A percentile compares a stretch with the other conserved stretches of the same genome.
These are phyloP conservation scores for Wickerhamiella pararugosa DNA, from an alignment of 1,139 yeast species.

Conservation along the genomic window DNA sequence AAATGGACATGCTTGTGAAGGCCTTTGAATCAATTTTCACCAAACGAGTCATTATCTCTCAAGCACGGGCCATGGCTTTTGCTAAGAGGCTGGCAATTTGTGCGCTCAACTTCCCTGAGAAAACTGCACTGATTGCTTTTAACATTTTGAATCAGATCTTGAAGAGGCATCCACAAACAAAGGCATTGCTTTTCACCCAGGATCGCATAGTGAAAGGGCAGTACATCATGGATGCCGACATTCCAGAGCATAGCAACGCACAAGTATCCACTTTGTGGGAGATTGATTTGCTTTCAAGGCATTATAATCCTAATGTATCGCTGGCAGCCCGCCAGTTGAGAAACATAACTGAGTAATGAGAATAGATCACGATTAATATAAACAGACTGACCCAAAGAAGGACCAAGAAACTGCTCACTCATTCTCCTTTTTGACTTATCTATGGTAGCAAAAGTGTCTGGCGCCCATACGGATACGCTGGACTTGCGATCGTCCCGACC, in stretches of 20 bases:
- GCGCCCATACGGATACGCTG: too few relatives aligned
- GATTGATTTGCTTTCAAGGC: conserved; percentile 57
- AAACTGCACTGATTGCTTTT: conserved; percentile 61
- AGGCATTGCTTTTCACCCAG: conserved; percentile 71
- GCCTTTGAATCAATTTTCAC: conserved; percentile 73
- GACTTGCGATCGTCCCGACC: too few relatives aligned
- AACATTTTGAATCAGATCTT: conserved; percentile 65
- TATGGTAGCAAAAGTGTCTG: too few relatives aligned
- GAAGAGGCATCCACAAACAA: conserved; percentile 47
- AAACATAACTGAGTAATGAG: conserved; percentile 5
- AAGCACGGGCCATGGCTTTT: conserved; percentile 64
- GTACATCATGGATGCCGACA: conserved; percentile 49
- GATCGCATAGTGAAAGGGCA: conserved; percentile 73
- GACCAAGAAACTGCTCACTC: conserved; percentile 1
- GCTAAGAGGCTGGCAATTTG: conserved; percentile 61
- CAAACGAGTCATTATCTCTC: conserved; percentile 51
- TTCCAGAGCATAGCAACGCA: conserved; percentile 64
- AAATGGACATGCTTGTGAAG: conserved; percentile 65
- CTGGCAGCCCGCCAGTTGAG: conserved; percentile 29
- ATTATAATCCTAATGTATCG: conserved; percentile 67
- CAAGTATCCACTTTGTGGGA: conserved; percentile 91
- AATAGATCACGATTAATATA: neutral
- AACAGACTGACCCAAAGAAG: neutral
- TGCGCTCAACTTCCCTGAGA: conserved; percentile 70
- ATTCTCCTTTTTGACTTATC: too few relatives aligned